Conservation (phyloP, 208 protist genomes). For the Strigomonas culicis region DNA sequence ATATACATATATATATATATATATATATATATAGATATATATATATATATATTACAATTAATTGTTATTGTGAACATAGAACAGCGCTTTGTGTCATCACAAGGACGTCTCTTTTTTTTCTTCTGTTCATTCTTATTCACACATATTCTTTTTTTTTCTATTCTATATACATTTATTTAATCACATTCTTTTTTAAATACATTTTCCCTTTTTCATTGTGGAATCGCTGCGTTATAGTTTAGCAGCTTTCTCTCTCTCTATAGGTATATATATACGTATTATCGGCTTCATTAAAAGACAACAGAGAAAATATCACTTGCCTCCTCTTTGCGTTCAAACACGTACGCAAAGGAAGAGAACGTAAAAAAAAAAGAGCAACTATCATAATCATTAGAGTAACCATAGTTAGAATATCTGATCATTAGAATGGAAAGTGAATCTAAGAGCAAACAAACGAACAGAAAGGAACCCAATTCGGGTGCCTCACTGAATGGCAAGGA, state of each 20-base stretch:
- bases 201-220: background rate
- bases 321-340: background rate
- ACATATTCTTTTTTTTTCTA: conserved; percentile 3
- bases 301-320: background rate
- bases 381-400: background rate
- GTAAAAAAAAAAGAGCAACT: background rate
- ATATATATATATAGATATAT: conserved; percentile 10
- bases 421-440: no score
- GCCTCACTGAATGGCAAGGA: no score
- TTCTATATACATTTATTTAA: background rate
- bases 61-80: background rate
- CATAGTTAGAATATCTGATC: background rate
- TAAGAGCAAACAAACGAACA: no score
- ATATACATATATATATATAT: background rate
- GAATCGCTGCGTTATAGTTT: background rate
- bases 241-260: background rate
- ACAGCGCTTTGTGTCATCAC: background rate
- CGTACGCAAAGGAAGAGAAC: no score
- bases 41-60: background rate
- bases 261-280: background rate
- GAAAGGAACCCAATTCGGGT: no score
- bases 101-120: conserved; percentile 11
- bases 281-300: background rate
- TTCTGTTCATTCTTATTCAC: conserved; percentile 2
- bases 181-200: background rate